Conservation (phyloP, 2,329 filamentous ascomycete genomes). For the Diaporthe humulicola region DNA sequence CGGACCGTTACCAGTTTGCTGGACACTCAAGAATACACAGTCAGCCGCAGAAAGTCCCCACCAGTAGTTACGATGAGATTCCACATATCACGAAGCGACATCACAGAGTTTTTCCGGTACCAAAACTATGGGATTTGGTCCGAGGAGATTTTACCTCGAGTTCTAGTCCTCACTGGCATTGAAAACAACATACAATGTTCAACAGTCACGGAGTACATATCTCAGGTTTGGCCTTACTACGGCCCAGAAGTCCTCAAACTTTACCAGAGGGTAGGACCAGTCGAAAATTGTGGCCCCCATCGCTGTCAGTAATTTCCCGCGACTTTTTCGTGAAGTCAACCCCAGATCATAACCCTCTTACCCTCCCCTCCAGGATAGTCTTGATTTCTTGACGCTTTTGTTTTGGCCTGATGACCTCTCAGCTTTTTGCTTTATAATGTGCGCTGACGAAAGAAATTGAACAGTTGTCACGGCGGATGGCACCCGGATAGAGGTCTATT, state of each 20-base stretch:
- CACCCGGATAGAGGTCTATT: neutral
- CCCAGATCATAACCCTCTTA: no score
- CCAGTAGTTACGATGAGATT: slow-evolving; percentile 1
- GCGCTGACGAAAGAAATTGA: neutral
- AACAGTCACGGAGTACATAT: slow-evolving; percentile 1
- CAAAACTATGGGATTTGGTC: slow-evolving; percentile 7
- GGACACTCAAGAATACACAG: neutral
- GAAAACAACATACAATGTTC: slow-evolving; percentile 7
- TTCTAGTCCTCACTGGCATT: slow-evolving; percentile 3
- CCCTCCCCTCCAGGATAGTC: no score
- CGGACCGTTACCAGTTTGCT: slow-evolving; percentile 8
- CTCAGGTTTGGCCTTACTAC: slow-evolving; percentile 17
- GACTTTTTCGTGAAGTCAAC: no score
- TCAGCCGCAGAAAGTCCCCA: neutral
- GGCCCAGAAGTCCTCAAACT: neutral
- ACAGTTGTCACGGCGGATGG: neutral
- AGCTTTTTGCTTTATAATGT: no score
- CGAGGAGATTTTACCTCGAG: neutral
- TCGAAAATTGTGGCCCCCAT: no score
- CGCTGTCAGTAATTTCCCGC: no score
- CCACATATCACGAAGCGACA: neutral
- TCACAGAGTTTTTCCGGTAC: neutral
- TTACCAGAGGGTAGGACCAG: neutral
- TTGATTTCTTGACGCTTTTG: no score
- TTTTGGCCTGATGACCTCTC: no score